Base-by-base conservation (phyloP, 1,284 basidiomycete species). In the Ustilago lituana region DNA sequence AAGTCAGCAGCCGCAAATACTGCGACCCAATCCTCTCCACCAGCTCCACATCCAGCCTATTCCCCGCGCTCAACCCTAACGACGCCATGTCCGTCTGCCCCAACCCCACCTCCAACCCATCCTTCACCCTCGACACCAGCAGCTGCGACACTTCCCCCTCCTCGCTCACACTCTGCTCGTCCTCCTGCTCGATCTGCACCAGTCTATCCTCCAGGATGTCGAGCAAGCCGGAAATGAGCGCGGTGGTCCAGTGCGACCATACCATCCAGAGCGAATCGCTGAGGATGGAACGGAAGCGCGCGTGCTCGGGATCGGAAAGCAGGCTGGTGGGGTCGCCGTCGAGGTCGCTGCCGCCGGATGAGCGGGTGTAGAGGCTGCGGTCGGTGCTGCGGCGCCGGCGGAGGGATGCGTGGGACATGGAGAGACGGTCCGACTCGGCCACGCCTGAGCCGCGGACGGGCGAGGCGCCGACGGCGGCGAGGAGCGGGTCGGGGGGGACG, bases 251-350 rank as follows among this genome's bases (percentile, higher is more conserved):
- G 17, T 65, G 62, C 15, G 57, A 57, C 68, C 68, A 71, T 2
- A 71, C 68, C 58, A 62, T 71, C 62, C 63, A 71, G n/a, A 71
- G 51, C 43, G 62, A 62, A 41, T 59, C 63, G 26, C 58, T 62
- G 14, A 65, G 56, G 36, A 70, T 49, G n/a, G 53, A 49, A 17
- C 44, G 52, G 51, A 55, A 60, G 33, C 45, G 53, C 6, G 24
- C 19, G 19, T 55, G 23, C 6, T 40, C 38, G 6, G 37, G 32
- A 24, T 22, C 36, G 31, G 23, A 17, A 33, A 14, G 11, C 24
- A 4, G 38, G 11, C 23, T 53, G 48, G 14, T 20, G 11, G 31
- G 35, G 38, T 31, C 44, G 17, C 37, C 46, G 46, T 38, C 35
- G 11, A 26, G 44, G 11, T 62, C 55, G 29, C 48, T 45, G 5